A percentile compares a stretch with the other conserved stretches of the same genome.
Conservation (phyloP, 2,329 filamentous ascomycete species). For the Coniochaeta ligniaria region DNA sequence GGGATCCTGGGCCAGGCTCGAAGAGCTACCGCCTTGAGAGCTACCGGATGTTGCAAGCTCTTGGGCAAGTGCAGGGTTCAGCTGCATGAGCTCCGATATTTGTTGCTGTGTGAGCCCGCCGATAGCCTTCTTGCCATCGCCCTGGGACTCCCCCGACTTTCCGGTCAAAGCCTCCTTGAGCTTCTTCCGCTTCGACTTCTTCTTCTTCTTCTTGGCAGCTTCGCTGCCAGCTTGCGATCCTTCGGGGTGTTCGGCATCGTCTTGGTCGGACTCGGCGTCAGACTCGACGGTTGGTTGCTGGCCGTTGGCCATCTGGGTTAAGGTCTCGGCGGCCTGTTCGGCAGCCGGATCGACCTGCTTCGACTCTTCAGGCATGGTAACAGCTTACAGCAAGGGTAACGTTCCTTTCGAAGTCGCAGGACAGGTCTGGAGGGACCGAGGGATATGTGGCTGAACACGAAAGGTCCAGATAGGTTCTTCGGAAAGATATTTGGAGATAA, state of each 20-base stretch:
- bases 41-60: conserved; percentile 34
- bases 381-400: neutral
- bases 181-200: conserved; percentile 59
- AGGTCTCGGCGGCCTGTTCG: conserved; percentile 28
- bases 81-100: conserved; percentile 58
- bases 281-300: conserved; percentile 38
- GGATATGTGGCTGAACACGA: neutral
- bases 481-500: neutral
- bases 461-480: neutral
- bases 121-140: conserved; percentile 42
- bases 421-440: neutral
- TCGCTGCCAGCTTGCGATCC: conserved; percentile 21
- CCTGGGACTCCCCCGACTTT: conserved; percentile 25
- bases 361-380: conserved; percentile 50
- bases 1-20: conserved; percentile 18
- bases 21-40: conserved; percentile 13
- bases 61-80: conserved; percentile 65
- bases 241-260: conserved; percentile 29
- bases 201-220: conserved; percentile 46
- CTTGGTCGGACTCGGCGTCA: conserved; percentile 37
- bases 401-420: neutral
- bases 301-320: conserved; percentile 30
- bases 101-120: conserved; percentile 48
- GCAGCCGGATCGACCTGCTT: conserved; percentile 50
- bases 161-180: conserved; percentile 37